These are phyloP conservation scores for Colletotrichum somersetense DNA, from an alignment of 2,329 filamentous ascomycete species.

Conservation along the genomic window DNA sequence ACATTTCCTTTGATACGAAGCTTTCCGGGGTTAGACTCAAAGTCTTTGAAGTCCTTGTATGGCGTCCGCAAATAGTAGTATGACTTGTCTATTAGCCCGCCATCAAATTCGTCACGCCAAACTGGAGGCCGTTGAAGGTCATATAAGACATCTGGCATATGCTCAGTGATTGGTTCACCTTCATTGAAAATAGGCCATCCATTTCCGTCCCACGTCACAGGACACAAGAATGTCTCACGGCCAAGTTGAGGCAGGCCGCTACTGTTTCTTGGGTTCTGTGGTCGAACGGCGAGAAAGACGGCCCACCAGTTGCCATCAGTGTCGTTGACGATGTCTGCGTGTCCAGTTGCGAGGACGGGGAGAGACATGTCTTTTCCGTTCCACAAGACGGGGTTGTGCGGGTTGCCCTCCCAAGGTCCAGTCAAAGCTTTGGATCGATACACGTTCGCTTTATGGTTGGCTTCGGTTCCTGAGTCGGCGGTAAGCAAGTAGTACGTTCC, in stretches of 20 bases:
- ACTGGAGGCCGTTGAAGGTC: conserved; percentile 28
- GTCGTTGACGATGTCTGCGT: conserved; percentile 40
- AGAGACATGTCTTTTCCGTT: conserved; percentile 40
- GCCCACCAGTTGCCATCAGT: conserved; percentile 41
- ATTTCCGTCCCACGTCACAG: conserved; percentile 38
- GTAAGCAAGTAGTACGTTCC: conserved; percentile 42
- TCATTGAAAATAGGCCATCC: conserved; percentile 42
- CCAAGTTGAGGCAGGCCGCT: conserved; percentile 38
- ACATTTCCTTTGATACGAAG: conserved; percentile 36
- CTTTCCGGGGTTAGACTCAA: conserved; percentile 34
- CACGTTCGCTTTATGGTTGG: conserved; percentile 38
- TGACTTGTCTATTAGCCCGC: conserved; percentile 32
- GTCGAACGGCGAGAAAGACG: conserved; percentile 39
- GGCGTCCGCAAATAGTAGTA: conserved; percentile 41
- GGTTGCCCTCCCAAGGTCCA: conserved; percentile 40
- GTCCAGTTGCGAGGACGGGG: conserved; percentile 40
- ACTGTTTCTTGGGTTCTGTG: conserved; percentile 36
- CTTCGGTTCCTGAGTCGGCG: conserved; percentile 40
- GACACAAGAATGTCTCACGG: conserved; percentile 40
- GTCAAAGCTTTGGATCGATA: conserved; percentile 32
- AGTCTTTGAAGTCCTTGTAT: conserved; percentile 41
- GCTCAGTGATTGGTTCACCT: conserved; percentile 31
- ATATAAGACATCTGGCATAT: conserved; percentile 36
- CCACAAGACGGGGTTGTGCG: conserved; percentile 39
- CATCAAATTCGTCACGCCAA: conserved; percentile 42